These are phyloP conservation scores for Cladosporium austrohemisphaericum DNA, from an alignment of 2,329 filamentous ascomycete species.

Conservation along the genomic window DNA sequence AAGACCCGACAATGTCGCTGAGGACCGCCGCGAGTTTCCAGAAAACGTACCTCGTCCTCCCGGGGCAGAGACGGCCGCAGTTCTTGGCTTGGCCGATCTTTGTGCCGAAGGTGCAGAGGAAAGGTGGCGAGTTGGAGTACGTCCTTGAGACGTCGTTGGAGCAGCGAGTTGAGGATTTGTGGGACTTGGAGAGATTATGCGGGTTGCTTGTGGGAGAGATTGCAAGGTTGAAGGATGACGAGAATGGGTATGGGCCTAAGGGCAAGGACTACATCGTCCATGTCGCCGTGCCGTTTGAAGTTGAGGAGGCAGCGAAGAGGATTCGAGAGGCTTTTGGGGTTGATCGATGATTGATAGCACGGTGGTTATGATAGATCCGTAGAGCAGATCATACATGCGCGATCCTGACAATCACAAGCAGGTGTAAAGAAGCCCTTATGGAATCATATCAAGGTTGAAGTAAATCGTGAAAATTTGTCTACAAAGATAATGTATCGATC, in stretches of 20 bases:
- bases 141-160: background rate
- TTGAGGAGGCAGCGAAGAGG: conserved; percentile 30
- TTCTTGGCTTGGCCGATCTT: conserved; percentile 35
- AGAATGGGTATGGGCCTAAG: conserved; percentile 42
- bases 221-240: conserved; percentile 42
- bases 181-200: conserved; percentile 39
- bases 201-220: conserved; percentile 45
- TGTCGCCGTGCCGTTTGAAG: conserved; percentile 39
- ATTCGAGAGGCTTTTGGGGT: conserved; percentile 1
- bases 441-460: too few relatives aligned
- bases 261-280: conserved; percentile 44
- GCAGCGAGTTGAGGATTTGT: conserved; percentile 26
- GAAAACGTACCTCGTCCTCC: conserved; percentile 33
- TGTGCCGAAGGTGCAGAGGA: conserved; percentile 24
- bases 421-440: too few relatives aligned
- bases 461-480: too few relatives aligned
- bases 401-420: too few relatives aligned
- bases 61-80: conserved; percentile 13
- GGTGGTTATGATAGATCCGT: too few relatives aligned
- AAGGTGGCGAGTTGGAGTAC: conserved; percentile 12
- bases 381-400: too few relatives aligned
- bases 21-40: conserved; percentile 42
- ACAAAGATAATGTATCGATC: too few relatives aligned
- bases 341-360: conserved; percentile 6
- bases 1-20: conserved; percentile 47